Percentiles rank a stretch among this genome's conserved stretches.
These are phyloP conservation scores for Hortaea werneckii DNA, from an alignment of 2,329 filamentous ascomycete species.

Conservation along the genomic window DNA sequence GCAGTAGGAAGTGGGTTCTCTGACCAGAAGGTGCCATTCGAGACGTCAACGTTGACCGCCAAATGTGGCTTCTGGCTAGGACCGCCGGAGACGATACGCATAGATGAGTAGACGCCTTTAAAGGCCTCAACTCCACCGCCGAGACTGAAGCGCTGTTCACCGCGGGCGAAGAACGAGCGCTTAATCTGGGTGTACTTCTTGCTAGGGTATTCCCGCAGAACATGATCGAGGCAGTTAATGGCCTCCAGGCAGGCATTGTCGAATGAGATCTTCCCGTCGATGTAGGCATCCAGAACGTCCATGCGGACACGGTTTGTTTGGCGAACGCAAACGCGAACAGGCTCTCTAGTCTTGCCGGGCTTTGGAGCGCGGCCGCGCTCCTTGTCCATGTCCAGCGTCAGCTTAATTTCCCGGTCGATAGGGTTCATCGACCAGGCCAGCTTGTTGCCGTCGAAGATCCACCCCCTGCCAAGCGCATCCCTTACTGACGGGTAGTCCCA, in stretches of 20 bases:
- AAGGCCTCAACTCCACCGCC: constrained; percentile 61
- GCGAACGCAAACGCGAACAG: constrained; percentile 50
- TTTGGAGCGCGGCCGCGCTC: constrained; percentile 42
- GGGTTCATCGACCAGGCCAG: constrained; percentile 62
- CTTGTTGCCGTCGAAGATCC: constrained; percentile 74
- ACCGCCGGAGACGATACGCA: constrained; percentile 57
- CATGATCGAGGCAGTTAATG: constrained; percentile 84
- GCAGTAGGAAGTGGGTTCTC: constrained; percentile 27
- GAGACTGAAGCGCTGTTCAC: constrained; percentile 42
- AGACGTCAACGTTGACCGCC: constrained; percentile 79
- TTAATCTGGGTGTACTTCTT: constrained; percentile 60
- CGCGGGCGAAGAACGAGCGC: constrained; percentile 66
- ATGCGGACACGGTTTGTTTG: constrained; percentile 62
- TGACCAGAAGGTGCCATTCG: constrained; percentile 83
- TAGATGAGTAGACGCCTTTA: constrained; percentile 82
- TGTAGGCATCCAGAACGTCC: constrained; percentile 53
- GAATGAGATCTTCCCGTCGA: constrained; percentile 50
- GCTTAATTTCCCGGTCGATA: constrained; percentile 23
- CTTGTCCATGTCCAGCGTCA: constrained; percentile 62
- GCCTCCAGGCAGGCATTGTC: constrained; percentile 63
- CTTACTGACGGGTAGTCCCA: constrained; percentile 60
- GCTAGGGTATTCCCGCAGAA: constrained; percentile 70
- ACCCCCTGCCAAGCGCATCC: constrained; percentile 43
- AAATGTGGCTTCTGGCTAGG: constrained; percentile 47
- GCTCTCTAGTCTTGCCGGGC: constrained; percentile 22